These are phyloP conservation scores for Microsporum audouinii DNA, from an alignment of 2,329 filamentous ascomycete genomes.

Conservation along the genomic window DNA sequence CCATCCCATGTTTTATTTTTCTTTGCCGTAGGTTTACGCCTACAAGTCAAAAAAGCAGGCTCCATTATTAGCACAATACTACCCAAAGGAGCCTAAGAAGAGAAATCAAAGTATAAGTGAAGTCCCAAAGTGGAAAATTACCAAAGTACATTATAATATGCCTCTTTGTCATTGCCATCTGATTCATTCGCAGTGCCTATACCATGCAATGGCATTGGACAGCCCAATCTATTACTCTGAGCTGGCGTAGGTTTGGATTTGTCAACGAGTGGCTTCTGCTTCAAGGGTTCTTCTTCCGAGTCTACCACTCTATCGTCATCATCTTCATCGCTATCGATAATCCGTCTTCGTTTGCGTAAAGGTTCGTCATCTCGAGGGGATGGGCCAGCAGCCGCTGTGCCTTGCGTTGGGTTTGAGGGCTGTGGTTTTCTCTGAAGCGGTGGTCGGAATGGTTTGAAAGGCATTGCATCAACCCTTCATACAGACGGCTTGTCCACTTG, in stretches of 20 bases:
- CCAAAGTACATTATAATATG: constrained; percentile 40
- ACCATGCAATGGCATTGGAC: background rate
- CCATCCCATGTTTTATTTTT: constrained; percentile 72
- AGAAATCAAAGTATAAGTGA: background rate
- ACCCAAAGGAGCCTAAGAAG: too few species aligned
- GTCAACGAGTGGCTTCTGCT: background rate
- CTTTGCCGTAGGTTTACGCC: constrained; percentile 58
- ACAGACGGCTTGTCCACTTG: background rate
- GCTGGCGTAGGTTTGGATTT: background rate
- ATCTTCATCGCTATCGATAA: constrained; percentile 17
- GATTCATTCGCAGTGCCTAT: constrained; percentile 1
- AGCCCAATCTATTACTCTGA: background rate
- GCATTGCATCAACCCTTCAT: background rate
- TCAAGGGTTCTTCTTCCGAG: background rate
- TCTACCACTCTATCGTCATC: background rate
- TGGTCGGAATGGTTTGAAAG: constrained; percentile 34
- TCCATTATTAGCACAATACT: constrained; percentile 3
- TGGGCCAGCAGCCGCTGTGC: background rate
- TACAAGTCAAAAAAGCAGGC: constrained; percentile 17
- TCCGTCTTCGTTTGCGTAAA: constrained; percentile 29
- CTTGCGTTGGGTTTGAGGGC: background rate
- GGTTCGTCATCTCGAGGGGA: constrained; percentile 11
- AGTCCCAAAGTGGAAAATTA: constrained; percentile 16
- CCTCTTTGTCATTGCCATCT: constrained; percentile 18
- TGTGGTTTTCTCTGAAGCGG: constrained; percentile 30